Percentiles rank a stretch among this genome's conserved stretches.
These are phyloP conservation scores for Monosporascus sp. DNA, from an alignment of 2,329 filamentous ascomycete species.

Conservation along the genomic window DNA sequence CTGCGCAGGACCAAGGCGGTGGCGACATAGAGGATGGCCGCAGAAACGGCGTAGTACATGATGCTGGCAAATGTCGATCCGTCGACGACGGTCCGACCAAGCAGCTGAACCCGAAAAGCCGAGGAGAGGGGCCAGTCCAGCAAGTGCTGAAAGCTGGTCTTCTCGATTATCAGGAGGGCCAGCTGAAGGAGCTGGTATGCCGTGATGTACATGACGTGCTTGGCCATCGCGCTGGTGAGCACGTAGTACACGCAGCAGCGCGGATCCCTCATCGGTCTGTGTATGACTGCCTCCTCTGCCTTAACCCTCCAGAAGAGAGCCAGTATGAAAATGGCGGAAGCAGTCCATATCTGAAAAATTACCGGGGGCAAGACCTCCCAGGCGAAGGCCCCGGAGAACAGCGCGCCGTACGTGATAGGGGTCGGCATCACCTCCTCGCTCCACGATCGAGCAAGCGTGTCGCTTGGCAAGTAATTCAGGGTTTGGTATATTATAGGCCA, in stretches of 20 bases:
- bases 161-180: not conserved
- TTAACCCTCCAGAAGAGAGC: slow-evolving; percentile 15
- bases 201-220: slow-evolving; percentile 21
- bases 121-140: not conserved
- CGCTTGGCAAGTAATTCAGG: too few species aligned
- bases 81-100: not conserved
- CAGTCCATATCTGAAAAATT: slow-evolving; percentile 11
- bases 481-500: too few species aligned
- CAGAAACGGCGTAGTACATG: slow-evolving; percentile 1
- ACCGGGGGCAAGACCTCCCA: slow-evolving; percentile 14
- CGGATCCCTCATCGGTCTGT: slow-evolving; percentile 4
- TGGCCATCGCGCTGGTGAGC: slow-evolving; percentile 17
- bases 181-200: slow-evolving; percentile 18
- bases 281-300: slow-evolving; percentile 12
- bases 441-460: not conserved
- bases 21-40: slow-evolving; percentile 5
- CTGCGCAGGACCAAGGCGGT: slow-evolving; percentile 11
- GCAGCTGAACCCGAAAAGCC: not conserved
- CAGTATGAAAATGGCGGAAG: slow-evolving; percentile 14
- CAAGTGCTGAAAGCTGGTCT: not conserved
- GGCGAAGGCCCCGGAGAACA: slow-evolving; percentile 1
- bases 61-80: not conserved
- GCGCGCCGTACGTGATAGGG: slow-evolving; percentile 4
- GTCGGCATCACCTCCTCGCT: slow-evolving; percentile 4
- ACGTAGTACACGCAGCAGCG: slow-evolving; percentile 8